Evolutionary conservation across 176 grass and related monocot species (phyloP), one percentile per base, ranked within the genome.

Genomic region (Raddia distichophylla): DNA sequence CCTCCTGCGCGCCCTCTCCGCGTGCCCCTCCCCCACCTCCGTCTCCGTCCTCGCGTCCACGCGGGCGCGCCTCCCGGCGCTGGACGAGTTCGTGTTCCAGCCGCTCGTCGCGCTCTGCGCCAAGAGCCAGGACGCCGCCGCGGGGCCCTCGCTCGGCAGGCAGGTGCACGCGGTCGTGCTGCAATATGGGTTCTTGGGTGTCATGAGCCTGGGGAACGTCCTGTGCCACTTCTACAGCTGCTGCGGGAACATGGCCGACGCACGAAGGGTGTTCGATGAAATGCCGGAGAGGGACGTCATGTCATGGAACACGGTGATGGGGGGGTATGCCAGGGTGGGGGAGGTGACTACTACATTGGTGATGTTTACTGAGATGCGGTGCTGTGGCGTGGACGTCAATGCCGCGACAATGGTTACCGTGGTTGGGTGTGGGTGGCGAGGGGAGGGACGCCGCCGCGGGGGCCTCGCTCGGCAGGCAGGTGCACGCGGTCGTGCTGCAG

Each of bases 41-140:
- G 57, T 88, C 58, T 52, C 83, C 58, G 51, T 89, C 49, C 59
- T 81, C 45, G 17, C 64, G 33, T 84, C 86, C 48, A 78, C 82
- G 10, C 64, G 75, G 63, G 8, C 71, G 32, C 64, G 87, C 56
- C 82, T 89, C 56, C 57, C 82, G 1, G 69, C 18, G 10, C 78
- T 89, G 19, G 80, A 92, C 69, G 86, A 86, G 80, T 89, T 92
- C 86, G 83, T 76, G 9, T 89, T 89, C 74, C 83, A 90, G 73
- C 84, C 81, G n/a, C 56, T 87, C n/a, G 43, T 90, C 60, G 79
- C 88, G 73, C 75, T 89, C 54, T 91, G 83, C 76, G 86, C 83
- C 65, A 87, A 84, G 84, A 76, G 48, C 2, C 18, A 22, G 27
- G 82, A 57, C n/a, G 46, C 8, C 8, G 59, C 59, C 37, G 82